Conservation (phyloP, 2,329 filamentous ascomycete genomes). For the Trichoderma arundinaceum region DNA sequence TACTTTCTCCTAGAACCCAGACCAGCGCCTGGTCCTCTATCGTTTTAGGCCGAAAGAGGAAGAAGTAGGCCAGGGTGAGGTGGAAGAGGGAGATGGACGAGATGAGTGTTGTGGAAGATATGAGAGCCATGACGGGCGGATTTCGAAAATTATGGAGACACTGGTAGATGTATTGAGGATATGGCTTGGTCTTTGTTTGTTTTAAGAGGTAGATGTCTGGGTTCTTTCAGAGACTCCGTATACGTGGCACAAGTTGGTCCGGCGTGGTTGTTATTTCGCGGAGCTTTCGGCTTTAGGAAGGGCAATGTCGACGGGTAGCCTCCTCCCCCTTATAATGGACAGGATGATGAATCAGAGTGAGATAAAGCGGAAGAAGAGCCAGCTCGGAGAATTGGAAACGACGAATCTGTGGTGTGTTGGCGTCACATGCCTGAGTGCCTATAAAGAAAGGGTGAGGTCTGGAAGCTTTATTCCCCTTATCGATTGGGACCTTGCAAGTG, state of each 20-base stretch:
- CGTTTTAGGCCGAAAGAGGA: conserved; percentile 73
- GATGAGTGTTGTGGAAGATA: conserved; percentile 81
- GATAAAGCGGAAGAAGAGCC: not conserved
- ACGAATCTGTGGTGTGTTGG: not conserved
- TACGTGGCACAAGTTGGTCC: conserved; percentile 26
- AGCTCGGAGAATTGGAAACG: not conserved
- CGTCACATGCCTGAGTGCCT: conserved; percentile 13
- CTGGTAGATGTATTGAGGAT: not conserved
- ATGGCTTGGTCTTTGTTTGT: not conserved
- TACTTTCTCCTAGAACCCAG: conserved; percentile 79
- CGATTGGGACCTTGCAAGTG: conserved; percentile 5
- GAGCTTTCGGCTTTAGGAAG: not conserved
- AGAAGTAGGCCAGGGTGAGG: conserved; percentile 81
- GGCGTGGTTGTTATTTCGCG: not conserved
- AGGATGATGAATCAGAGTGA: not conserved
- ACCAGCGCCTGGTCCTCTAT: conserved; percentile 82
- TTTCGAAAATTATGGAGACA: conserved; percentile 26
- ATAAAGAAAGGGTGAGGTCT: conserved; percentile 12
- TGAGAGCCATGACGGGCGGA: conserved; percentile 69
- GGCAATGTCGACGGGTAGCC: no score
- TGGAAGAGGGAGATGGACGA: conserved; percentile 84
- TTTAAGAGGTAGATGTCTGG: not conserved
- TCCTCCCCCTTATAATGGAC: not conserved
- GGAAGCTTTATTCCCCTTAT: conserved; percentile 21
- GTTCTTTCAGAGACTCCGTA: conserved; percentile 3